phyloP scores from a whole-genome alignment of 331 rosid species.

The Stylosanthes scabra region DNA sequence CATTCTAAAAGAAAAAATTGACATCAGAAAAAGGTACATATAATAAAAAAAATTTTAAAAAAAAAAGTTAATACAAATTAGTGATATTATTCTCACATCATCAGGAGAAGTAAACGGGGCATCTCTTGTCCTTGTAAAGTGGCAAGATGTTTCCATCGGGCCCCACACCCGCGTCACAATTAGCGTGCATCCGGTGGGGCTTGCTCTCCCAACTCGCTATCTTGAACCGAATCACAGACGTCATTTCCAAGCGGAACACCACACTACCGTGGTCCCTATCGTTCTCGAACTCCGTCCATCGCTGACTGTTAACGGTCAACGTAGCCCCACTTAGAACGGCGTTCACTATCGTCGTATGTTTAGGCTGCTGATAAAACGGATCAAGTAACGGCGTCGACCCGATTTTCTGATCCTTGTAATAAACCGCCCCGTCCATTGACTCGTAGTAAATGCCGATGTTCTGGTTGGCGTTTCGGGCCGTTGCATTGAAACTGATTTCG shows the following conservation, averaged over 20 bases:
- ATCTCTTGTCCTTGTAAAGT: slow-evolving; percentile 54
- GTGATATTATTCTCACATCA: not conserved
- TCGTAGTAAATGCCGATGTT: slow-evolving; percentile 70
- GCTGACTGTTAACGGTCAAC: slow-evolving; percentile 54
- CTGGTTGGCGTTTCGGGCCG: slow-evolving; percentile 80
- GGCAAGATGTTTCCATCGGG: slow-evolving; percentile 64
- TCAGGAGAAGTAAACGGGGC: slow-evolving; percentile 79
- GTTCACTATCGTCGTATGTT: slow-evolving; percentile 55
- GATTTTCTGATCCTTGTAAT: slow-evolving; percentile 61
- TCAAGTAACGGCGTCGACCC: slow-evolving; percentile 52
- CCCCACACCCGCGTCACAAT: slow-evolving; percentile 72
- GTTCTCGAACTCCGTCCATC: slow-evolving; percentile 66
- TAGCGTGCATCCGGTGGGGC: slow-evolving; percentile 76
- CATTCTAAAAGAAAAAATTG: not conserved
- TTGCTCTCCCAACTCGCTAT: slow-evolving; percentile 69
- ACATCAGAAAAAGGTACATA: not conserved
- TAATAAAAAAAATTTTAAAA: no score
- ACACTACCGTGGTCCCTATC: slow-evolving; percentile 69
- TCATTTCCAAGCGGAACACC: slow-evolving; percentile 66
- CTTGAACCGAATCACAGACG: slow-evolving; percentile 63
- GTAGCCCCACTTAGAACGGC: slow-evolving; percentile 56
- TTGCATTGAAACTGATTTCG: slow-evolving; percentile 48
- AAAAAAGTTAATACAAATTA: not conserved
- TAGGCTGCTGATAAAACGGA: slow-evolving; percentile 69
- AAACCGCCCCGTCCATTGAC: slow-evolving; percentile 60